Evolutionary conservation across 257 asterid species (phyloP).

Genomic region (Haberlea rhodopensis): DNA sequence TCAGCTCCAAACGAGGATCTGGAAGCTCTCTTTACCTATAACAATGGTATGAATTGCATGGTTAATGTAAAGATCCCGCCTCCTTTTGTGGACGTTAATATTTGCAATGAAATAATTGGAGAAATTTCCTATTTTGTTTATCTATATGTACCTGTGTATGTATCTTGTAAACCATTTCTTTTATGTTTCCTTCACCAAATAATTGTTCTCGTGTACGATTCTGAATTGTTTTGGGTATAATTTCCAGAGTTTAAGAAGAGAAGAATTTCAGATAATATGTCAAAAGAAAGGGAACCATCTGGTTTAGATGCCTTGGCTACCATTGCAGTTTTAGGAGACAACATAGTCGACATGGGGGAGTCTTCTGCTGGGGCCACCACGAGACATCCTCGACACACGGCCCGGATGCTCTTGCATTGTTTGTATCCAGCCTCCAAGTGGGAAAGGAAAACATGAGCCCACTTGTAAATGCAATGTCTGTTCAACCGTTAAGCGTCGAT

Average conservation of each 20-base stretch:
- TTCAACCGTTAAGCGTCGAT: conserved; percentile 74
- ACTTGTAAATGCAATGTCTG: conserved; percentile 90
- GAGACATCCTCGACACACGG: conserved; percentile 90
- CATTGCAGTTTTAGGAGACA: conserved; percentile 91
- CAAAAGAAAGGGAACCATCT: conserved; percentile 63
- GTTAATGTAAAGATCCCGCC: not conserved
- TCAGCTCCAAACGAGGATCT: conserved; percentile 45
- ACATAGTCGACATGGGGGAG: conserved; percentile 51
- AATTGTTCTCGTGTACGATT: not conserved
- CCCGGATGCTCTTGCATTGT: conserved; percentile 94
- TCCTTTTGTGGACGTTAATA: not conserved
- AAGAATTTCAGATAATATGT: conserved; percentile 32
- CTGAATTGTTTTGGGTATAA: not conserved
- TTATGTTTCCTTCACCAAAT: not conserved
- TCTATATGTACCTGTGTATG: not conserved
- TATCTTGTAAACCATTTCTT: not conserved
- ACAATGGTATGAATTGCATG: conserved; percentile 30
- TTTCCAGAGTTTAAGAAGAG: conserved; percentile 59
- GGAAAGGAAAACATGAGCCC: conserved; percentile 86
- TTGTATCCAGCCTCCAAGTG: conserved; percentile 98
- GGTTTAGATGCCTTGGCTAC: conserved; percentile 94
- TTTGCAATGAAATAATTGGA: not conserved
- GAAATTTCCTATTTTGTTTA: not conserved
- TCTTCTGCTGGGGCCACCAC: conserved; percentile 69
- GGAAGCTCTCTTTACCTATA: conserved; percentile 24